Evolutionary conservation across 2,329 filamentous ascomycete species (phyloP), one percentile per base, ranked within the genome.

Genomic region (Verticillium tricorpus): DNA sequence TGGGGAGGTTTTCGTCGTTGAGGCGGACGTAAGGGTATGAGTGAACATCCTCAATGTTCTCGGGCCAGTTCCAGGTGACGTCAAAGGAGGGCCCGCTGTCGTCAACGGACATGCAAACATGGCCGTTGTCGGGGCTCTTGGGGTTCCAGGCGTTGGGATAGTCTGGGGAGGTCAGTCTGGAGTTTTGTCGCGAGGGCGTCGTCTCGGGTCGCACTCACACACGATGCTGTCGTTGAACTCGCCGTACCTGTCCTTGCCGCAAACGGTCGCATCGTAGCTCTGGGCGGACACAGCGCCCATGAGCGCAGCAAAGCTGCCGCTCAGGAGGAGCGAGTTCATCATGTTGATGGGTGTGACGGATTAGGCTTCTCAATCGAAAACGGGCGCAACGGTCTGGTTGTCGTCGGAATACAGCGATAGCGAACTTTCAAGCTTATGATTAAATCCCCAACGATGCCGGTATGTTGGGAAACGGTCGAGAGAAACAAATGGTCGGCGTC

Each of bases 11-110:
- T 7, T 63, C 64, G 55, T 68, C 66, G 32, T 67, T 66, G 57
- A 73, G 67, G 55, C 71, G 71, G 45, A 74, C 72, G 65, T 73
- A 72, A 60, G 72, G 72, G 63, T 70, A 74, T 4, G 72, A 73
- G 59, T 74, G 71, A 28, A 74, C 72, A 6, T 66, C 64, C 19
- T 64, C 63, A 7, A 66, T 64, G 40, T 69, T 62, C 57, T 64
- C 65, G 8, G 67, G 66, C 72, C 72, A 74, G 57, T 61, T 64
- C 72, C 72, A 74, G n/a, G 69, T 72, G 32, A 70, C 70, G 59
- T 72, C 71, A 34, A 74, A 73, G 5, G 70, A 64, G 31, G 70
- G 69, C 35, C 67, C 65, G 61, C 65, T 64, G 59, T 71, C 63
- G 60, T 68, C 67, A 32, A 72, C 72, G 35, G 66, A 68, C 15